Base-by-base conservation (phyloP, 208 protist species). In the Crithidia fasciculata region DNA sequence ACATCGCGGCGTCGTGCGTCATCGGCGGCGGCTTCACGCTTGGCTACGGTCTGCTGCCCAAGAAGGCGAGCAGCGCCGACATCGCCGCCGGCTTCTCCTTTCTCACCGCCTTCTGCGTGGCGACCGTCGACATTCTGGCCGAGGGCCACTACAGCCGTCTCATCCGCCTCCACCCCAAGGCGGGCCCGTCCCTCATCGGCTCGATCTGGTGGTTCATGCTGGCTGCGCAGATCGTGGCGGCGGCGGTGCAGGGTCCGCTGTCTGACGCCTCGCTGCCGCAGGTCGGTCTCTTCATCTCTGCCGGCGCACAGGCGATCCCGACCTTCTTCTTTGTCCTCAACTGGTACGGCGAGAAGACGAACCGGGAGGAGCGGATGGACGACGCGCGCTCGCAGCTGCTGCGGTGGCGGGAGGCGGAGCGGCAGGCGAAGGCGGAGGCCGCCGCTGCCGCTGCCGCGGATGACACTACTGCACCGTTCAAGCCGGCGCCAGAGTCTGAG, bases 101-200 rank as follows among this genome's bases (percentile, higher is more conserved):
- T 56, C 58, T 90, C 4, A 81, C 75, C 40, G 61, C 57, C 43
- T 89, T 84, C 66, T 73, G 74, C 53, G 85, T 83, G 69, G 82
- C 83, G 10, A 87, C 81, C 56, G 75, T 93, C 45, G 88, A 93
- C 65, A 90, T 90, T 57, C 78, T 93, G 12, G 85, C 83, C 8
- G 80, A 93, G 58, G 88, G 88, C 15, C 83, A 86, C 70, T 93
- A 93, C 83, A 90, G 81, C 64, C 81, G 84, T 19, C 68, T 89
- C 54, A 82, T 93, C n/a, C 78, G 78, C 45, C 59, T 64, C n/a
- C 28, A 76, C 47, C 88, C 88, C 4, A 63, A 62, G 56, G 61
- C 74, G 19, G 85, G 85, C n/a, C 75, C 83, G 0, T 16, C 76
- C 50, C 78, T 93, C 10, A 82, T 90, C 16, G 85, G 78, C n/a